These are phyloP conservation scores for Trypanosoma grayi DNA, from an alignment of 208 protist species.

Conservation along the genomic window DNA sequence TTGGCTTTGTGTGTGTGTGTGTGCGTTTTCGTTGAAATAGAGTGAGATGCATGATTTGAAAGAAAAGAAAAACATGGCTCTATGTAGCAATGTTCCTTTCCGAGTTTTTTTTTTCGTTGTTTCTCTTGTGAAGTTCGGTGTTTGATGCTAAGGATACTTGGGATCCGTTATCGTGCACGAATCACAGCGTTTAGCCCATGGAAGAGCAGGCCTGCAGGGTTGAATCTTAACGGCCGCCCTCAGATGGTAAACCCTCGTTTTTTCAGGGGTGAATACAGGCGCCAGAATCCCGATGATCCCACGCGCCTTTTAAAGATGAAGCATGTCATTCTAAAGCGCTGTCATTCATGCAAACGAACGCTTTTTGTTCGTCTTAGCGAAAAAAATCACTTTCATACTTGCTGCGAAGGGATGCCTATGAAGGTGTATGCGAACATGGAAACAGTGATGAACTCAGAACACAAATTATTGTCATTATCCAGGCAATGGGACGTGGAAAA, in stretches of 20 bases:
- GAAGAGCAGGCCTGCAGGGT: conserved; percentile 68
- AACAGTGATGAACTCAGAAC: conserved; percentile 77
- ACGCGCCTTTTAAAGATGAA: conserved; percentile 66
- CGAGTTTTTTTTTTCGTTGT: conserved; percentile 20
- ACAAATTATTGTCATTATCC: conserved; percentile 44
- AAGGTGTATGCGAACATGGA: conserved; percentile 73
- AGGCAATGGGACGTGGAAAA: conserved; percentile 84
- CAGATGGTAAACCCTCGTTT: conserved; percentile 76
- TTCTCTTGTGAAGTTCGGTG: not conserved
- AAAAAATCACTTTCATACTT: conserved; percentile 78
- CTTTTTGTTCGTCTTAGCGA: conserved; percentile 57
- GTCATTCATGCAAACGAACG: conserved; percentile 69
- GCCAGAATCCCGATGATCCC: conserved; percentile 77
- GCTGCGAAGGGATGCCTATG: conserved; percentile 80
- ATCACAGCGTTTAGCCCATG: conserved; percentile 84
- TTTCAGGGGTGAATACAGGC: conserved; percentile 48
- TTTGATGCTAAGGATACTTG: conserved; percentile 34
- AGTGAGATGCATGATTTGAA: no score
- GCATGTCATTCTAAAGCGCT: conserved; percentile 81
- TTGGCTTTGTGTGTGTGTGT: conserved; percentile 8
- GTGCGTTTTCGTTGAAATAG: conserved; percentile 11
- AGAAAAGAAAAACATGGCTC: no score
- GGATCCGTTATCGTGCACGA: conserved; percentile 29
- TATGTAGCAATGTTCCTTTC: conserved; percentile 6
- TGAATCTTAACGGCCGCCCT: conserved; percentile 66